Base-by-base conservation (phyloP, 345 rosid genomes). In the Aegle marmelos region DNA sequence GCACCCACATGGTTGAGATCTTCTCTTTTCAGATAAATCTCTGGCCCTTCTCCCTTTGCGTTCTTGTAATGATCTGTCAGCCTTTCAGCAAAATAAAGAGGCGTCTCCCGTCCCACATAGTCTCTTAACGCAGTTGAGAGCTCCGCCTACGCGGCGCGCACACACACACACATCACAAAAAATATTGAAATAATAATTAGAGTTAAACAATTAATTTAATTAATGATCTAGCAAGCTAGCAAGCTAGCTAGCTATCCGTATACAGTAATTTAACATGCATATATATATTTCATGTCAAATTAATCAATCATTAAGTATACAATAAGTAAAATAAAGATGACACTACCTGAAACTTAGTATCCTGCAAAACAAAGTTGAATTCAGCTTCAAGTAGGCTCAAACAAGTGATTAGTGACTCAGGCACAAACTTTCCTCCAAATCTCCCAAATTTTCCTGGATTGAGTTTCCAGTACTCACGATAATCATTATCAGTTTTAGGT, bases 81-180 rank as follows among this genome's bases (percentile, higher is more conserved):
- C 76, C 92, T 80, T 78, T 78, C 64, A 24, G 94, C 98, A 53
- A 85, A 91, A 82, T 93, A 95, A 22, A 95, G 82, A 53, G 98
- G 97, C 8, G 92, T 95, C 76, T 90, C 97, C 66, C 98, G 80
- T 59, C 98, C 98, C 0, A 89, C 94, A 36, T 92, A 95, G 81
- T 93, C 98, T 80, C 88, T 90, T 68, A 93, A 74, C 9, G 90
- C 86, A 10, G 71, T 84, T 6, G 80, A 72, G 3, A 94, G 90
- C 82, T 94, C 97, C 73, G 82, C 93, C 98, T 94, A 13, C 72
- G n/a, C n/a, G n/a, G n/a, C n/a, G n/a, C n/a, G n/a, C n/a, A 59
- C 7, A 53, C 8, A 73, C 7, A 53, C 3, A 41, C 13, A 3
- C 13, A 45, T 45, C 17, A 45, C 17, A 45, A 45, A 45, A 53